A percentile compares a stretch with the other conserved stretches of the same genome.
phyloP scores from a whole-genome alignment of 768 basidiomycete genomes.

The Leucosporidium yakuticum region DNA sequence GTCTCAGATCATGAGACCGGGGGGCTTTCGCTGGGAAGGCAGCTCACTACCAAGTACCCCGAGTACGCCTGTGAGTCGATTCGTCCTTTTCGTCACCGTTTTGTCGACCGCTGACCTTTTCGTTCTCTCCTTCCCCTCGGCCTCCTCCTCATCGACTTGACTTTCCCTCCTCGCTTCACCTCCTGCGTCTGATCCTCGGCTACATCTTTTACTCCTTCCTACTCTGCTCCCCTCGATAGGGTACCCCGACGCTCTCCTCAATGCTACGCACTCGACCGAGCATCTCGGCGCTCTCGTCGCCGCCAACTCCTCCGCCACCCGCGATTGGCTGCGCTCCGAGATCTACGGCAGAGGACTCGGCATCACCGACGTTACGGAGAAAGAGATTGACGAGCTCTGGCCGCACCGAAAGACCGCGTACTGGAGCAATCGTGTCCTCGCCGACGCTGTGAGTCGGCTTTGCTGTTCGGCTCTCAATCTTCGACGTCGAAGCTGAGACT shows the following conservation, averaged over 20 bases:
- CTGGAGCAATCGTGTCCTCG: slow-evolving; percentile 25
- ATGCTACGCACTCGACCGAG: slow-evolving; percentile 35
- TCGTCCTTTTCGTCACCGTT: neutral
- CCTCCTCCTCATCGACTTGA: too few species aligned
- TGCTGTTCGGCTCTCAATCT: too few species aligned
- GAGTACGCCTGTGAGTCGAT: slow-evolving; percentile 30
- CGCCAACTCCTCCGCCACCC: slow-evolving; percentile 12
- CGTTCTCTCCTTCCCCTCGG: too few species aligned
- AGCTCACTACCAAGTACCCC: slow-evolving; percentile 34
- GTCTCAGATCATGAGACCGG: slow-evolving; percentile 41
- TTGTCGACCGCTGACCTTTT: neutral
- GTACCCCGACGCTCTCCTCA: slow-evolving; percentile 38
- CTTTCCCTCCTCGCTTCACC: too few species aligned
- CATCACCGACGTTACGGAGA: slow-evolving; percentile 26
- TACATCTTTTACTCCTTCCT: neutral
- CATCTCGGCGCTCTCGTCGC: slow-evolving; percentile 28
- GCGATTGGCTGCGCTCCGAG: slow-evolving; percentile 23
- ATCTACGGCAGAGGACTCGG: slow-evolving; percentile 37
- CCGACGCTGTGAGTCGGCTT: slow-evolving; percentile 23
- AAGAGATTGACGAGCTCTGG: slow-evolving; percentile 31
- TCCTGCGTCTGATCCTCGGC: too few species aligned
- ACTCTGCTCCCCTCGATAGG: slow-evolving; percentile 5
- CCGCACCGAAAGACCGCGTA: slow-evolving; percentile 11
- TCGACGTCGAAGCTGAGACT: neutral
- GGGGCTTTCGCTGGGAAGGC: slow-evolving; percentile 36